Conservation (phyloP, 495 filamentous ascomycete species). For the Staphylotrichum tortipilum region DNA sequence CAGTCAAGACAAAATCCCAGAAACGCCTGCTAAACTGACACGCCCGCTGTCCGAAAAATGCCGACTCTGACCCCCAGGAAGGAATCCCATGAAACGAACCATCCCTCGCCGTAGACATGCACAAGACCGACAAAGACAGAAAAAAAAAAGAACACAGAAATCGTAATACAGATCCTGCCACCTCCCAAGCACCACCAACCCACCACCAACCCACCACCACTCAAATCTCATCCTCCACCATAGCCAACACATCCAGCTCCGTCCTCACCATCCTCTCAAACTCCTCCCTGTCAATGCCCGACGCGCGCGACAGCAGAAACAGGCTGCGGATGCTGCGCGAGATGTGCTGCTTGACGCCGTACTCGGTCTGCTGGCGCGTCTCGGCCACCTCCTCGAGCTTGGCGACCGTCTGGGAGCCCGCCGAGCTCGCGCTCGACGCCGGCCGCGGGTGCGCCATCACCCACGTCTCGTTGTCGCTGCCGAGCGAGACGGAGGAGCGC, state of each 20-base stretch:
- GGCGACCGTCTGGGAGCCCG: conserved; percentile 49
- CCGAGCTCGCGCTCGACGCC: conserved; percentile 45
- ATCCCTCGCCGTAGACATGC: not conserved
- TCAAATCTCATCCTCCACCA: conserved; percentile 59
- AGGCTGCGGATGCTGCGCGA: conserved; percentile 81
- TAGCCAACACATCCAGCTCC: conserved; percentile 67
- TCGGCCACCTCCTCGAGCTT: conserved; percentile 58
- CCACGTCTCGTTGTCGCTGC: conserved; percentile 20
- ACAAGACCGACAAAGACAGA: not conserved
- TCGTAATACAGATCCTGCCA: too few relatives aligned
- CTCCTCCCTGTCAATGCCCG: conserved; percentile 73
- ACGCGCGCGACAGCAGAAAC: conserved; percentile 67
- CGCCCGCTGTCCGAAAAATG: too few relatives aligned
- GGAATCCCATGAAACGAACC: not conserved
- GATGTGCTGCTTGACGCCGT: conserved; percentile 83
- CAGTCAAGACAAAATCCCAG: not conserved
- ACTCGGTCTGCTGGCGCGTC: conserved; percentile 58
- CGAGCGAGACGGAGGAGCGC: conserved; percentile 20
- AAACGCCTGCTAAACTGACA: not conserved
- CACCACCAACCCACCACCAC: not conserved
- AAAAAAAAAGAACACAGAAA: not conserved
- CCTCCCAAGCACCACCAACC: not conserved
- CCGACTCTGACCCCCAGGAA: not conserved
- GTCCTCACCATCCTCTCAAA: conserved; percentile 73
- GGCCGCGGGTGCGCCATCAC: conserved; percentile 39